Conservation (phyloP, 768 basidiomycete species). For the Mycena leptocephala region DNA sequence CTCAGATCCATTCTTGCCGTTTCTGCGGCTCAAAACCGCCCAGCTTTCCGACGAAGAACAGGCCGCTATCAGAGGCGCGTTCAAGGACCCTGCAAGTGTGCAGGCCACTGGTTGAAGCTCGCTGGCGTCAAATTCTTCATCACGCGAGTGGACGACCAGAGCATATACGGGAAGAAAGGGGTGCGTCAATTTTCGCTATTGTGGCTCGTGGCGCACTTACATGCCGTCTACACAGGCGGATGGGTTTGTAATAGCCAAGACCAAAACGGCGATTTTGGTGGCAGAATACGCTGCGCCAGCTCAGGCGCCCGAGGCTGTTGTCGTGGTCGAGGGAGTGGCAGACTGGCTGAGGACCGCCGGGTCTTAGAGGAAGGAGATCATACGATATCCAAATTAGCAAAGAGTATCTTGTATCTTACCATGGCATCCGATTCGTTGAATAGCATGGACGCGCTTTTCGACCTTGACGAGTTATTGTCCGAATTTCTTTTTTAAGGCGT, state of each 20-base stretch:
- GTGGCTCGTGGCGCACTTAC: slow-evolving; percentile 1
- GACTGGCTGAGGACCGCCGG: slow-evolving; percentile 80
- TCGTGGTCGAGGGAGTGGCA: slow-evolving; percentile 78
- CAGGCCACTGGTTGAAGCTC: slow-evolving; percentile 77
- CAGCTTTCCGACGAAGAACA: slow-evolving; percentile 82
- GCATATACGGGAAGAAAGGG: slow-evolving; percentile 84
- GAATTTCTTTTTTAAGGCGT: no score
- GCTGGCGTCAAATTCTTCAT: slow-evolving; percentile 85
- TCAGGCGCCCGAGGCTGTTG: slow-evolving; percentile 78
- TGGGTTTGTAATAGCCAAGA: slow-evolving; percentile 85
- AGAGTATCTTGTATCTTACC: slow-evolving; percentile 34
- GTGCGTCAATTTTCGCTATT: slow-evolving; percentile 60
- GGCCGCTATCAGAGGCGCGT: slow-evolving; percentile 66
- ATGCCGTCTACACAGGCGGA: slow-evolving; percentile 67
- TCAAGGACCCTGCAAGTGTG: slow-evolving; percentile 55
- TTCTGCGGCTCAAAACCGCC: slow-evolving; percentile 10
- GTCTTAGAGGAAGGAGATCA: slow-evolving; percentile 60
- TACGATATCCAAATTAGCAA: slow-evolving; percentile 21
- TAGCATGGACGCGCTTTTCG: background rate
- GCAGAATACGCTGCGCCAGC: slow-evolving; percentile 78
- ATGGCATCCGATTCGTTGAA: slow-evolving; percentile 9
- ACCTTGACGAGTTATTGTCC: no score
- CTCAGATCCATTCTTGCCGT: background rate
- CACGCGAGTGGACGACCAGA: slow-evolving; percentile 63
- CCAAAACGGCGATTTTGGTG: slow-evolving; percentile 89